These are phyloP conservation scores for Claviceps lovelessii DNA, from an alignment of 2,329 filamentous ascomycete genomes.

Conservation along the genomic window DNA sequence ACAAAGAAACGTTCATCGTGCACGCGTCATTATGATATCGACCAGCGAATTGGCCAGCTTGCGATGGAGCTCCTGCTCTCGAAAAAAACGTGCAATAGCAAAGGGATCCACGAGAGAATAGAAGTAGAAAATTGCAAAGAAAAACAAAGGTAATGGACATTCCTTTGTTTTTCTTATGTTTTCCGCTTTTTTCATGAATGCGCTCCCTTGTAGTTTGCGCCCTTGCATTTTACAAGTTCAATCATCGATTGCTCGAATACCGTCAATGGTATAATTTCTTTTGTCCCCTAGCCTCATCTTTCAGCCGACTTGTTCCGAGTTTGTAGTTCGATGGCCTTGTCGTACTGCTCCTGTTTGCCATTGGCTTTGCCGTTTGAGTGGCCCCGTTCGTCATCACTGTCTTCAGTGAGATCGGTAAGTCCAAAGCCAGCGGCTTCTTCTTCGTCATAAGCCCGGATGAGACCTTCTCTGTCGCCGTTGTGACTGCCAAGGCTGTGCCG, in stretches of 20 bases:
- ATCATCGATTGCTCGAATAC: not conserved
- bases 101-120: not conserved
- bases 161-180: too few species aligned
- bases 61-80: not conserved
- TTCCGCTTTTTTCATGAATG: not conserved
- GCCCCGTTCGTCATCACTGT: constrained; percentile 50
- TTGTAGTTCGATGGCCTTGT: constrained; percentile 36
- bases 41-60: constrained; percentile 5
- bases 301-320: constrained; percentile 31
- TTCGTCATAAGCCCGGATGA: constrained; percentile 82
- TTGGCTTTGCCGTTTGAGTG: constrained; percentile 26
- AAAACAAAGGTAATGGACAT: not conserved
- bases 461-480: constrained; percentile 58
- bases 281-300: constrained; percentile 15
- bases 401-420: constrained; percentile 64
- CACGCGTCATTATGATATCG: constrained; percentile 3
- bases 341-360: constrained; percentile 27
- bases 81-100: not conserved
- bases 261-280: constrained; percentile 4
- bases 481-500: constrained; percentile 51
- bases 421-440: constrained; percentile 63
- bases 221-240: not conserved
- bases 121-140: not conserved
- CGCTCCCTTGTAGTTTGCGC: too few species aligned
- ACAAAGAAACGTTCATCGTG: constrained; percentile 1